Evolutionary conservation across 805 yeast genomes (phyloP).

Genomic region (Spathaspora passalidarum): DNA sequence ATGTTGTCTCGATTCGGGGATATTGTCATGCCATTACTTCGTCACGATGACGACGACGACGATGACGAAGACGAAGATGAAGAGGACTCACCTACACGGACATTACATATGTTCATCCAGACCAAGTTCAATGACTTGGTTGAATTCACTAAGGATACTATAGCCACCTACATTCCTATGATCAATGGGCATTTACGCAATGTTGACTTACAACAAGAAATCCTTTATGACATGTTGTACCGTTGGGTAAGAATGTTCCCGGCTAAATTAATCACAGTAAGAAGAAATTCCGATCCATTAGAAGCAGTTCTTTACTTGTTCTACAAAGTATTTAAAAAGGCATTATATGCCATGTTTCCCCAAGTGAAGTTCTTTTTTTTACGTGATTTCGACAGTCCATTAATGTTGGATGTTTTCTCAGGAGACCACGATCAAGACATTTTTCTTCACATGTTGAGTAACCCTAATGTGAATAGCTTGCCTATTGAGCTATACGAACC

Average conservation of each 20-base stretch:
- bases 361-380: conserved; percentile 39
- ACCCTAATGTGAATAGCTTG: conserved; percentile 7
- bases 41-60: conserved; percentile 3
- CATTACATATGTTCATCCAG: conserved; percentile 12
- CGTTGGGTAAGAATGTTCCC: conserved; percentile 37
- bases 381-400: conserved; percentile 39
- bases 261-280: conserved; percentile 21
- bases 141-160: conserved; percentile 21
- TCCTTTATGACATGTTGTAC: conserved; percentile 30
- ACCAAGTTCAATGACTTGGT: conserved; percentile 21
- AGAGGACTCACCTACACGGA: background rate
- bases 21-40: background rate
- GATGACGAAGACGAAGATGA: conserved; percentile 8
- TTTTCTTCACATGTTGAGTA: conserved; percentile 17
- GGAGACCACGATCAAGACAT: conserved; percentile 22
- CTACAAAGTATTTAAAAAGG: conserved; percentile 30
- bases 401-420: conserved; percentile 35
- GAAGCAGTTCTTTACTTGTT: conserved; percentile 31
- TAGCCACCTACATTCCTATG: conserved; percentile 25
- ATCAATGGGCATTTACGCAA: conserved; percentile 21
- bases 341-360: conserved; percentile 33
- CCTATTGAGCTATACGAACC: conserved; percentile 12
- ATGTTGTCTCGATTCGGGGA: conserved; percentile 25
- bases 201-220: conserved; percentile 29
- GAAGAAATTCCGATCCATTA: conserved; percentile 20